Conservation (phyloP, 805 yeast species). For the Pichia phayaonensis region DNA sequence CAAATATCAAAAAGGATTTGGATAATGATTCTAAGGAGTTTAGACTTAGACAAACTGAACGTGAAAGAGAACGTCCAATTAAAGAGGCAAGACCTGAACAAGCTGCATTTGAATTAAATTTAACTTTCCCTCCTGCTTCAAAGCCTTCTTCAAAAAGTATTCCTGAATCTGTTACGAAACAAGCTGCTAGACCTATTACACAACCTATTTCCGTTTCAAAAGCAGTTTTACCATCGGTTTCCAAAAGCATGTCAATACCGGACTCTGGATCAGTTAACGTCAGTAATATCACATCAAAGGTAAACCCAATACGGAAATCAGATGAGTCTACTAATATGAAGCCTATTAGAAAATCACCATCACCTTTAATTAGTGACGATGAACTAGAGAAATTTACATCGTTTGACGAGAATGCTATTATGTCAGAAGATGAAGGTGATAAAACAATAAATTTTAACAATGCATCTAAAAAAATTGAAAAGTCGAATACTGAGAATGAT, state of each 20-base stretch:
- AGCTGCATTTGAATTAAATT: conserved; percentile 1
- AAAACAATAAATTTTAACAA: not conserved
- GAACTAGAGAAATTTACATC: conserved; percentile 20
- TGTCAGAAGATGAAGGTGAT: not conserved
- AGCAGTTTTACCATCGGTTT: not conserved
- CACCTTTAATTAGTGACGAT: conserved; percentile 13
- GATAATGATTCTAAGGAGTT: not conserved
- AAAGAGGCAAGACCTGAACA: conserved; percentile 15
- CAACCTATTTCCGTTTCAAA: not conserved
- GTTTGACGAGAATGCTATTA: conserved; percentile 1
- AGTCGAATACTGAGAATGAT: not conserved
- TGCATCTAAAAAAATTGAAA: not conserved
- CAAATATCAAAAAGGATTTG: not conserved
- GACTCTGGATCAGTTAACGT: not conserved
- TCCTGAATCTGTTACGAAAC: not conserved
- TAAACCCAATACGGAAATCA: not conserved
- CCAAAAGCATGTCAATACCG: not conserved
- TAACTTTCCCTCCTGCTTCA: not conserved
- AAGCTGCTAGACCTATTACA: not conserved
- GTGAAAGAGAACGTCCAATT: conserved; percentile 8
- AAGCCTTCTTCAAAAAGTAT: not conserved
- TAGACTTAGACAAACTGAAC: not conserved
- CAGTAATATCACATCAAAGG: not conserved
- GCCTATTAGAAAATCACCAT: not conserved
- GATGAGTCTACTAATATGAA: not conserved